phyloP scores from a whole-genome alignment of 2,329 filamentous ascomycete species.

The Aspergillus terreus region DNA sequence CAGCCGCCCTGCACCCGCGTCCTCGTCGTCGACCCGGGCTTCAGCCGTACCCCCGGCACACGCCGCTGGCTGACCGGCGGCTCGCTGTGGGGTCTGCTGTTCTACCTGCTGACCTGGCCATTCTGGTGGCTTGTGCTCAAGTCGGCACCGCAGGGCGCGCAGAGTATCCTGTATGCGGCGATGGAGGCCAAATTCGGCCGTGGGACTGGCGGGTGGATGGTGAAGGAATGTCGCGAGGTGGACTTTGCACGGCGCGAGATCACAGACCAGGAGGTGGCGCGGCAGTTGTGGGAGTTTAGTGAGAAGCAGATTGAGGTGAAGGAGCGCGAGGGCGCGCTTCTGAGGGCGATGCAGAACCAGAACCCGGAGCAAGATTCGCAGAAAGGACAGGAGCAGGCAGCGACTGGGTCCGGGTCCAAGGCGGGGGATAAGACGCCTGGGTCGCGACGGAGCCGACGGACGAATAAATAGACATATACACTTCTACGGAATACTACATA shows the following conservation, averaged over 20 bases:
- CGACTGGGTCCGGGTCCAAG: not conserved
- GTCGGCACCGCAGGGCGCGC: constrained; percentile 75
- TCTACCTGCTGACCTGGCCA: constrained; percentile 75
- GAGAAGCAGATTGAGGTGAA: constrained; percentile 76
- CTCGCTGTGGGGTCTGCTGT: constrained; percentile 70
- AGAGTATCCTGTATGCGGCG: constrained; percentile 78
- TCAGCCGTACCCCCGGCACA: constrained; percentile 79
- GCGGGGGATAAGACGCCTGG: constrained; percentile 31
- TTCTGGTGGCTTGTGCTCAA: constrained; percentile 87
- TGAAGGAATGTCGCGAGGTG: constrained; percentile 86
- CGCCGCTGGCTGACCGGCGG: constrained; percentile 83
- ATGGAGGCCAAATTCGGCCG: constrained; percentile 74
- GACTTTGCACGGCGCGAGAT: constrained; percentile 70
- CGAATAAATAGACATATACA: constrained; percentile 11
- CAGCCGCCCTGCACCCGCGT: constrained; percentile 79
- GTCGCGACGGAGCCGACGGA: constrained; percentile 40
- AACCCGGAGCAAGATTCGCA: constrained; percentile 15
- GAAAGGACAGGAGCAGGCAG: constrained; percentile 4
- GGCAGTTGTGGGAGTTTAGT: constrained; percentile 85
- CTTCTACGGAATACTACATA: not conserved
- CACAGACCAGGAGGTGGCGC: constrained; percentile 72
- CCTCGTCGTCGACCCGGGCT: constrained; percentile 82
- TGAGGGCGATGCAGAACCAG: constrained; percentile 57
- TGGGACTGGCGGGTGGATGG: constrained; percentile 63
- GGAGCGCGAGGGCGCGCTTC: constrained; percentile 73